Percentiles rank a stretch among this genome's conserved stretches.
phyloP scores from a whole-genome alignment of 106 monocot genomes.

The Acorus calamus region DNA sequence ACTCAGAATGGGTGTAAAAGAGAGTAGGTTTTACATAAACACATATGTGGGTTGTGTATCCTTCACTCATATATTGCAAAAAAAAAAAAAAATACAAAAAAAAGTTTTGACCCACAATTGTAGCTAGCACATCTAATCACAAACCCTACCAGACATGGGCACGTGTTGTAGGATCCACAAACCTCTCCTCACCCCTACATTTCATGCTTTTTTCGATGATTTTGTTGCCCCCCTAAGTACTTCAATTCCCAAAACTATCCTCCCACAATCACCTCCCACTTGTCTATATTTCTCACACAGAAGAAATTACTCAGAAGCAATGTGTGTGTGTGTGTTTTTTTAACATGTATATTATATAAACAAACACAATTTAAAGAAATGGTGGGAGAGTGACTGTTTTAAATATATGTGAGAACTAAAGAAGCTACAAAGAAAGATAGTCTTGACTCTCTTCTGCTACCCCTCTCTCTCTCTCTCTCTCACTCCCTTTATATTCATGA shows the following conservation, averaged over 20 bases:
- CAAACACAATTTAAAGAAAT: background rate
- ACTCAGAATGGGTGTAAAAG: too few relatives aligned
- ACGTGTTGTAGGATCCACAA: constrained; percentile 66
- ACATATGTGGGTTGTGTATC: constrained; percentile 1
- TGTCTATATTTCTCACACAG: constrained; percentile 7
- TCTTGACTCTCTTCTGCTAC: too few relatives aligned
- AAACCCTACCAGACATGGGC: constrained; percentile 38
- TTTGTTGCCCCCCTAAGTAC: constrained; percentile 14
- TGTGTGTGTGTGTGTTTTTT: background rate
- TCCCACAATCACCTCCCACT: constrained; percentile 5
- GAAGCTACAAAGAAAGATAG: too few relatives aligned
- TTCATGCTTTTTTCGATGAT: constrained; percentile 38
- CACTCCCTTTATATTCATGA: background rate
- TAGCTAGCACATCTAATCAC: constrained; percentile 50
- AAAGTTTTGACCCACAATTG: constrained; percentile 39
- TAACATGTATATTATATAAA: constrained; percentile 12
- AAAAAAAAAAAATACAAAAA: constrained; percentile 4
- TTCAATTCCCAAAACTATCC: constrained; percentile 12
- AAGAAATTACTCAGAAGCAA: constrained; percentile 35
- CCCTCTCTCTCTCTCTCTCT: background rate
- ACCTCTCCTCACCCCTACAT: constrained; percentile 30
- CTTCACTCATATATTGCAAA: background rate
- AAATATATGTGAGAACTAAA: too few relatives aligned
- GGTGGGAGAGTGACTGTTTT: constrained; percentile 1
- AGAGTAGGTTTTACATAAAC: background rate